A percentile compares a stretch with the other conserved stretches of the same genome.
These are phyloP conservation scores for Colletotrichum simmondsii DNA, from an alignment of 2,329 filamentous ascomycete species.

Conservation along the genomic window DNA sequence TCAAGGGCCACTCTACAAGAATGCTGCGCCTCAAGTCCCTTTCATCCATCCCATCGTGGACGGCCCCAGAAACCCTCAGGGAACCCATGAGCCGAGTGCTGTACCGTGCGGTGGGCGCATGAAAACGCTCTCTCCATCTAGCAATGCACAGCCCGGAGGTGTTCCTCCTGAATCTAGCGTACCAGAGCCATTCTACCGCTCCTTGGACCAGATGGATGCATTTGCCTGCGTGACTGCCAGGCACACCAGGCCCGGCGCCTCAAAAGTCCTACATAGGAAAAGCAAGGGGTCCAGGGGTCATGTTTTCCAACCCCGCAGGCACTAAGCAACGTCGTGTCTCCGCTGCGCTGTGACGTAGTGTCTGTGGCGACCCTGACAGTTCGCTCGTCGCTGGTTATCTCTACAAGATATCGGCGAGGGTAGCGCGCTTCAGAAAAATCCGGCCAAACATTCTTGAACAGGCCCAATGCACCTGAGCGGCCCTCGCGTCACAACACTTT, in stretches of 20 bases:
- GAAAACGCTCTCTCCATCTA: not conserved
- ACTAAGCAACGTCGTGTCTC: not conserved
- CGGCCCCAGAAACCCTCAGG: not conserved
- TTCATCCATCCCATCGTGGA: not conserved
- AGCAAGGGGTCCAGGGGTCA: not conserved
- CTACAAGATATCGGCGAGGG: not conserved
- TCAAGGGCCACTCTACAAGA: not conserved
- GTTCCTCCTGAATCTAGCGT: constrained; percentile 9
- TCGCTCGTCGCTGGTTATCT: not conserved
- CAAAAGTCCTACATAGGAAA: not conserved
- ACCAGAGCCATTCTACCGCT: not conserved
- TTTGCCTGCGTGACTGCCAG: not conserved
- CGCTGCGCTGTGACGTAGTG: constrained; percentile 22
- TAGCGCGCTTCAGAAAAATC: constrained; percentile 2
- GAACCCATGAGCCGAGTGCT: not conserved
- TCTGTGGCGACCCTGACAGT: not conserved
- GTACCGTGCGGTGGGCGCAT: not conserved
- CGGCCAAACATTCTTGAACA: not conserved
- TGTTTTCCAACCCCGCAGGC: not conserved
- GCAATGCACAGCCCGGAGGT: constrained; percentile 3
- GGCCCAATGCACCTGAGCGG: not conserved
- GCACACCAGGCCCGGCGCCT: not conserved
- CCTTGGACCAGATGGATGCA: not conserved
- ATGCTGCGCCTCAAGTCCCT: not conserved
- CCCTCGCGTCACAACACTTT: not conserved